Base-by-base conservation (phyloP, 306 rosid species). In the Ormosia emarginata region DNA sequence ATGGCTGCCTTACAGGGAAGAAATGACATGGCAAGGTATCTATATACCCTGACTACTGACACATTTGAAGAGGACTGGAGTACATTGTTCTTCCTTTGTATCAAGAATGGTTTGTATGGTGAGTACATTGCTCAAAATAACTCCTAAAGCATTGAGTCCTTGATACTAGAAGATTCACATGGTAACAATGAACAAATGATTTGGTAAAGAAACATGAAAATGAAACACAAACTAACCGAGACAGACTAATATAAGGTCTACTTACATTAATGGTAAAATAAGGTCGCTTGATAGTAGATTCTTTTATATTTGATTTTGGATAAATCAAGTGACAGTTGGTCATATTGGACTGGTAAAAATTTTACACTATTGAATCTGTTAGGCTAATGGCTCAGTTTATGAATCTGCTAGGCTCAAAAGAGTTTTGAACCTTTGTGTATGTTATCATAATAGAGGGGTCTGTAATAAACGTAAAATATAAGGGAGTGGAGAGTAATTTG, bases 51-150 rank as follows among this genome's bases (percentile, higher is more conserved):
- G 6, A 84, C 63, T 24, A 3, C 2, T 0, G 5, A 3, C 0
- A 7, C 61, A 5, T 83, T 77, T 4, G 68, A 67, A 41, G n/a
- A n/a, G 7, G 82, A 87, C 2, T 36, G 39, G 79, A 18, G 3
- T 4, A 0, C 40, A 0, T 37, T 87, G 7, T 84, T 87, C 84
- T 84, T 81, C 55, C 4, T 2, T 7, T 81, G 76, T 30, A 56
- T 87, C 39, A 15, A 67, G 17, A 72, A 15, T 32, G 86, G 69
- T 7, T 24, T 87, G 4, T 77, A 81, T 24, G 88, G 90, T 87
- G 17, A 72, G 86, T 69, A 40, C 39, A 3, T 65, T 71, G 4
- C 36, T 36, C 1, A 2, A 4, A 17, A 7, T 47, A 10, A 2
- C 2, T 58, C 6, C 37, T 15, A 15, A n/a, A 9, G 17, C 13